Base-by-base conservation (phyloP, 306 rosid species). In the Arachis stenosperma region DNA sequence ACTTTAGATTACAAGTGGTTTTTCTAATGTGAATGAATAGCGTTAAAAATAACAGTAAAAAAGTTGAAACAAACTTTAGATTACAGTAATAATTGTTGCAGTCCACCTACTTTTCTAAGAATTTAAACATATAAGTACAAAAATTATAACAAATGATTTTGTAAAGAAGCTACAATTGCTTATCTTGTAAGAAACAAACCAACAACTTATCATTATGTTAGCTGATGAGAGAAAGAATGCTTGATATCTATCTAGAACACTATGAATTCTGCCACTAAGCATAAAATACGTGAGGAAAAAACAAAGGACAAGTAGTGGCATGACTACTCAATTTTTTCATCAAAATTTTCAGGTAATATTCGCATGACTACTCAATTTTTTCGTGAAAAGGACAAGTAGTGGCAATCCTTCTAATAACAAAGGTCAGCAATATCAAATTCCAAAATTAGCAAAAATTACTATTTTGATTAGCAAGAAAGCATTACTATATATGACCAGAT, bases 281-380 rank as follows among this genome's bases (percentile, higher is more conserved):
- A 42, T 30, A 33, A 41, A 65, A n/a, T 6, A 48, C 3, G 39
- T 41, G 75, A 68, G 55, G 53, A 12, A 12, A 30, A 48, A 13
- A 42, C 15, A 17, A 43, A 68, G 17, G 17, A 17, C 17, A 17
- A 17, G 17, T 17, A 17, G 17, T 17, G 17, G 17, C 30, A 68
- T 4, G 30, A 13, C 57, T 12, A 76, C 17, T 59, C 67, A 65
- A 42, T 33, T 14, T 37, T 52, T 60, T 71, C 48, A 56, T 52
- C 5, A 6, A 69, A 58, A 70, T 42, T 63, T 69, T 70, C 7
- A 15, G 54, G 46, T 67, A 62, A 29, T 56, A 40, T 48, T 67
- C 52, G 61, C 61, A 61, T 54, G 62, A 65, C 43, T 71, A 22
- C 67, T 76, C 55, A 55, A 70, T 47, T 43, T 47, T 58, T n/a